Evolutionary conservation across 306 rosid genomes (phyloP).

Genomic region (Mimosa bimucronata): DNA sequence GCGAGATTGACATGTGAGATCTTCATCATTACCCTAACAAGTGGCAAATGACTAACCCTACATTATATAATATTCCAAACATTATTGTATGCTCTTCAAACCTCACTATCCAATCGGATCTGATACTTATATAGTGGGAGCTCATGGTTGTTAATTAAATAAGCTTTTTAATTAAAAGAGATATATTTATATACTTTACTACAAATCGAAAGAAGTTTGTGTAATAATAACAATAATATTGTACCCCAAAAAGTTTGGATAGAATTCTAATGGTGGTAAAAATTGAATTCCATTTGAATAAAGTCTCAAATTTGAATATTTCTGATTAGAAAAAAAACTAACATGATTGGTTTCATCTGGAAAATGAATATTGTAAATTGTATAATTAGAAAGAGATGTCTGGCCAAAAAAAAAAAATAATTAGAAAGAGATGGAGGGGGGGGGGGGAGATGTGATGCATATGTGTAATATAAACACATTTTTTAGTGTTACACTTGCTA

Average conservation of each 20-base stretch:
- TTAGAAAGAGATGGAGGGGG: too few species aligned
- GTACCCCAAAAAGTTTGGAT: neutral
- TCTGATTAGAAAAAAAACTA: neutral
- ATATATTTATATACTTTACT: neutral
- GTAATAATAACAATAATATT: too few species aligned
- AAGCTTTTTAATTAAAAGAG: neutral
- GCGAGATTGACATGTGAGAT: neutral
- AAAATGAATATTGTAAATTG: too few species aligned
- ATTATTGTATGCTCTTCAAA: neutral
- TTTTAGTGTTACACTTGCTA: too few species aligned
- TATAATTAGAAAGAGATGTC: neutral
- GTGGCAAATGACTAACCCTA: constrained; percentile 32
- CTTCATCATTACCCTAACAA: neutral
- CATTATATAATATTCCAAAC: constrained; percentile 7
- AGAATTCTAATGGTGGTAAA: too few species aligned
- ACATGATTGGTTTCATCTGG: neutral
- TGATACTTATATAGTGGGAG: neutral
- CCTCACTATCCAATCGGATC: constrained; percentile 2
- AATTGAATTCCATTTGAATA: too few species aligned
- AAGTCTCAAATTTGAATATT: neutral
- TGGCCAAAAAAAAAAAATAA: too few species aligned
- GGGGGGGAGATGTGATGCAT: too few species aligned
- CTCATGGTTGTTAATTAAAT: neutral
- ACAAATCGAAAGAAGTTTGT: neutral
- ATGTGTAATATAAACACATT: too few species aligned